Evolutionary conservation across 106 monocot genomes (phyloP).

Genomic region (Dendrobium officinale): DNA sequence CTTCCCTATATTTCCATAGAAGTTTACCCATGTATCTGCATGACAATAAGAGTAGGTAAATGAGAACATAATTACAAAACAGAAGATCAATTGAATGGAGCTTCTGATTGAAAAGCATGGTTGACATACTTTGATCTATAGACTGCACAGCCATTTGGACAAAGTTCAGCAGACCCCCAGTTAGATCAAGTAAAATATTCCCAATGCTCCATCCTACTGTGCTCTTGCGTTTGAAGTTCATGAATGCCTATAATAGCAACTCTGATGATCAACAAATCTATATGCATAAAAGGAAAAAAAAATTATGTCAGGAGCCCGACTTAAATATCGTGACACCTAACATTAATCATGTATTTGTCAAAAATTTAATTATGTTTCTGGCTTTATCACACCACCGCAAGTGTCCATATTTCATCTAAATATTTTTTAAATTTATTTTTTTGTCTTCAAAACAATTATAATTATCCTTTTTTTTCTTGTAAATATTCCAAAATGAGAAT

Average conservation of each 20-base stretch:
- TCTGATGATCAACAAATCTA: neutral
- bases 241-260: slow-evolving; percentile 35
- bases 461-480: no score
- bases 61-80: neutral
- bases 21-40: slow-evolving; percentile 72
- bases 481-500: no score
- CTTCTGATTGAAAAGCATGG: neutral
- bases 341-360: neutral
- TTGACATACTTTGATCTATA: slow-evolving; percentile 55
- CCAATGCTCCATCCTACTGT: slow-evolving; percentile 84
- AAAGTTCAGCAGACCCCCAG: slow-evolving; percentile 65
- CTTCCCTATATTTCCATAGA: slow-evolving; percentile 83
- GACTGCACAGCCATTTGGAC: slow-evolving; percentile 71
- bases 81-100: neutral
- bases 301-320: neutral
- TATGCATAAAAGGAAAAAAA: neutral
- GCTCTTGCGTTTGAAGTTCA: slow-evolving; percentile 75
- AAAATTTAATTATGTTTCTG: neutral
- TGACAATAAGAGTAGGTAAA: neutral
- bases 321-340: neutral
- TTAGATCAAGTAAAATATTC: slow-evolving; percentile 66
- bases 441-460: no score
- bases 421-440: neutral
- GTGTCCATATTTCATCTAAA: neutral
- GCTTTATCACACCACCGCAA: neutral